Percentiles rank a stretch among this genome's conserved stretches.
Conservation (phyloP, 805 yeast genomes). For the Lipomyces japonicus region DNA sequence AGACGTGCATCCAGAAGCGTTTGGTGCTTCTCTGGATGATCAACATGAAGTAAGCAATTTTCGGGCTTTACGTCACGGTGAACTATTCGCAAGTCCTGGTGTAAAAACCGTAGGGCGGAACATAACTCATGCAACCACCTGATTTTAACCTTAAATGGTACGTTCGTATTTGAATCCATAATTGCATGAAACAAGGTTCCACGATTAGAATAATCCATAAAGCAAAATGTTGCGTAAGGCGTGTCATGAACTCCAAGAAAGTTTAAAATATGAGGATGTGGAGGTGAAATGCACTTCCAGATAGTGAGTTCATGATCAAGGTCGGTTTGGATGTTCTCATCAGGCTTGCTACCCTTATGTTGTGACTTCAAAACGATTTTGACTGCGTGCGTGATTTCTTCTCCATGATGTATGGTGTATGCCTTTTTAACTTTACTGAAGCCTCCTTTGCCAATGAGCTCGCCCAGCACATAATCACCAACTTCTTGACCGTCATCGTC, state of each 20-base stretch:
- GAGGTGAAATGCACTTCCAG: constrained; percentile 57
- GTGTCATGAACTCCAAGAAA: constrained; percentile 61
- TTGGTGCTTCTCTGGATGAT: constrained; percentile 10
- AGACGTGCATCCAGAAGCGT: constrained; percentile 34
- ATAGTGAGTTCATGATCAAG: constrained; percentile 68
- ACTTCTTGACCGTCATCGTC: constrained; percentile 70
- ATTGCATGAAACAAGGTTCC: constrained; percentile 73
- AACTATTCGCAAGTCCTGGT: constrained; percentile 55
- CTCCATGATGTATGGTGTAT: constrained; percentile 33
- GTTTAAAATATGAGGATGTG: constrained; percentile 64
- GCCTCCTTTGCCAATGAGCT: constrained; percentile 80
- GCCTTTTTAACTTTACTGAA: constrained; percentile 86
- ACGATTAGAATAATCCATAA: constrained; percentile 63
- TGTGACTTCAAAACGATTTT: constrained; percentile 47
- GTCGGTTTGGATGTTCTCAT: constrained; percentile 49
- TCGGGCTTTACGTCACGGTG: constrained; percentile 85
- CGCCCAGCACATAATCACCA: constrained; percentile 59
- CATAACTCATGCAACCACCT: constrained; percentile 48
- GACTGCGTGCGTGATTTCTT: constrained; percentile 46
- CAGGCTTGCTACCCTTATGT: constrained; percentile 18
- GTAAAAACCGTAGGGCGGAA: constrained; percentile 60
- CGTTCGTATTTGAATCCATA: constrained; percentile 27
- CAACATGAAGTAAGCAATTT: constrained; percentile 61
- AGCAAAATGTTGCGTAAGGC: constrained; percentile 59
- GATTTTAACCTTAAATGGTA: constrained; percentile 7